Evolutionary conservation across 139 green algal genomes (phyloP).

Genomic region (Chlamydomonas incerta): DNA sequence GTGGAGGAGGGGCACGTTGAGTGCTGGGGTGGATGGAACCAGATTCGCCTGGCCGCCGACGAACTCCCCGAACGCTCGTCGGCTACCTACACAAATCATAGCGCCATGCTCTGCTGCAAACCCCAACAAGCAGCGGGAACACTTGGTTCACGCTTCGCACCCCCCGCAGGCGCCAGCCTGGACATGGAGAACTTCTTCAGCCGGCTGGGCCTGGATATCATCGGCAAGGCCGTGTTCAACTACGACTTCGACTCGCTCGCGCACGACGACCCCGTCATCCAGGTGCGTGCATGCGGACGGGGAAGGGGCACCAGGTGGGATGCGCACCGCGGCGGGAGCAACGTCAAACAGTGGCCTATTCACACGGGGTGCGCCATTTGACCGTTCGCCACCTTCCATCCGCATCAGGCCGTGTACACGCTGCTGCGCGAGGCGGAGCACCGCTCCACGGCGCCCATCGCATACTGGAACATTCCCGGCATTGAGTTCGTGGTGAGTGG

Average conservation of each 20-base stretch:
- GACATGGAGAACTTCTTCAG: constrained; percentile 98
- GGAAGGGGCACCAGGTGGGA: background rate
- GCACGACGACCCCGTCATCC: constrained; percentile 92
- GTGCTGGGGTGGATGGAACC: too few relatives aligned
- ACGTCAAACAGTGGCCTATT: background rate
- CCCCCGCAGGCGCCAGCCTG: constrained; percentile 49
- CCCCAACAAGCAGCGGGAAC: too few relatives aligned
- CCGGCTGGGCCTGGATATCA: constrained; percentile 96
- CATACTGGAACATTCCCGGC: constrained; percentile 92
- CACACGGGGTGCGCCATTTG: too few relatives aligned
- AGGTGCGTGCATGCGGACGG: constrained; percentile 51
- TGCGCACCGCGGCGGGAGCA: background rate
- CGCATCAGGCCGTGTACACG: constrained; percentile 92
- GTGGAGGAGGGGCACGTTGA: too few relatives aligned
- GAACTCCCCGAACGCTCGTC: too few relatives aligned
- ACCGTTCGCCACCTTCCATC: background rate
- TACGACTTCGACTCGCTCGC: constrained; percentile 96
- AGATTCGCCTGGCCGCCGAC: too few relatives aligned
- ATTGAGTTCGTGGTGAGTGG: background rate
- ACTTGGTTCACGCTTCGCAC: too few relatives aligned
- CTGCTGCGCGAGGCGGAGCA: constrained; percentile 94
- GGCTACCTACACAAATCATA: too few relatives aligned
- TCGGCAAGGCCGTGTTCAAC: constrained; percentile 98
- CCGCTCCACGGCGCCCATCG: constrained; percentile 84
- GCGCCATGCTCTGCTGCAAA: too few relatives aligned